phyloP scores from a whole-genome alignment of 306 rosid species.

The Fragaria iinumae region DNA sequence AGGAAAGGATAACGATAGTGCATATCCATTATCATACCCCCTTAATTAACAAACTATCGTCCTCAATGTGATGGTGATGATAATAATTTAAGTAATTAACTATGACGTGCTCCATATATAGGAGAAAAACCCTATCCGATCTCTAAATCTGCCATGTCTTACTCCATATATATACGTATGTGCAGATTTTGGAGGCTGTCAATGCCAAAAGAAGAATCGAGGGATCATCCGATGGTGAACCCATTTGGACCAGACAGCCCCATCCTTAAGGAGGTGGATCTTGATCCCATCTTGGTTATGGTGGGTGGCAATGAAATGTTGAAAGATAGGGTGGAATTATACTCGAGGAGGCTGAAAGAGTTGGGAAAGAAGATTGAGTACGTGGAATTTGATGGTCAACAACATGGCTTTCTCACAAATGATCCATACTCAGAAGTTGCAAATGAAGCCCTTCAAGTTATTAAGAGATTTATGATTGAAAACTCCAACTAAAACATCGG shows the following conservation, averaged over 20 bases:
- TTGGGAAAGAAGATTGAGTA: constrained; percentile 58
- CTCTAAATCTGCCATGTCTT: neutral
- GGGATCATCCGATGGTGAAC: constrained; percentile 84
- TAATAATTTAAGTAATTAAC: neutral
- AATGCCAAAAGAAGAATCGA: constrained; percentile 57
- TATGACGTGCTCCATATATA: neutral
- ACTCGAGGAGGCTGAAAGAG: constrained; percentile 48
- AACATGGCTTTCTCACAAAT: constrained; percentile 81
- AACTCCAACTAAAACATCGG: constrained; percentile 31
- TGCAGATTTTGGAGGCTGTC: constrained; percentile 94
- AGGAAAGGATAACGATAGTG: constrained; percentile 8
- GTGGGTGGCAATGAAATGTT: constrained; percentile 73
- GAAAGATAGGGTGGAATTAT: constrained; percentile 68
- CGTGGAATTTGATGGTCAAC: constrained; percentile 64
- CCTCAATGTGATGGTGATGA: neutral
- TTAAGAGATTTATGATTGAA: constrained; percentile 48
- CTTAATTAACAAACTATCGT: neutral
- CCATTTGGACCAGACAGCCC: constrained; percentile 66
- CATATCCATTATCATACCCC: neutral
- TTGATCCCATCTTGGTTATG: constrained; percentile 66
- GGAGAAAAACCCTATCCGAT: neutral
- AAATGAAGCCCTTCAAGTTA: constrained; percentile 43
- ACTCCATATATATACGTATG: neutral
- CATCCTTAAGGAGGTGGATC: constrained; percentile 38
- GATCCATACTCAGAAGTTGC: constrained; percentile 53